Evolutionary conservation across 2,329 filamentous ascomycete species (phyloP), one percentile per base, ranked within the genome.

Genomic region (Phyllosticta capitalensis): DNA sequence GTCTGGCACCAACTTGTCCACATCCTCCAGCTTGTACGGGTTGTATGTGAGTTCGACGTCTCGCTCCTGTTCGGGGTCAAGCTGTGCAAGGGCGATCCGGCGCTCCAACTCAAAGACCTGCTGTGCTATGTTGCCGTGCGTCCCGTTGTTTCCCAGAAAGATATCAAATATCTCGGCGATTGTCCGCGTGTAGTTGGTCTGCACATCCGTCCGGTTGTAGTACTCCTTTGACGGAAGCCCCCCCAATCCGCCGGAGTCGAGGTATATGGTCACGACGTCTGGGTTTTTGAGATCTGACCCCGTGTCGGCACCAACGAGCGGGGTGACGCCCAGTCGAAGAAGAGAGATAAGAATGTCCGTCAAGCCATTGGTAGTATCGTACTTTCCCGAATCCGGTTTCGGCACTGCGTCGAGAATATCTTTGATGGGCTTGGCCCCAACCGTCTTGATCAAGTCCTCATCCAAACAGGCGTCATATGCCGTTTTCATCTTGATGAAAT

Each of bases 401-500:
- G 38, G 38, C 10, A 33, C 45, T 9, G 17, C n/a, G 12, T 56
- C 33, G n/a, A 56, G 48, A 19, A 88, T 70, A 4, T 79, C 69
- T 19, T 78, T 68, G 49, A 90, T 69, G 2, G 86, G 85, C 61
- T 76, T 69, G 5, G 80, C 73, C 1, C 85, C 86, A 10, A 77
- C 68, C 51, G 79, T 71, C 63, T 80, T 79, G 55, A 88, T 79
- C 9, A 74, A 71, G 7, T 79, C 75, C 67, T 86, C 81, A 65
- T 89, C 78, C 69, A 87, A 79, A 67, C 87, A 90, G 33, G 85
- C 81, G 62, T 82, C 73, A 65, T 89, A 90, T 0, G 79, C 81
- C 52, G 78, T 72, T 68, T 86, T 82, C 67, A 90, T 74, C 69
- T 86, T 86, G 62, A 81, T 72, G 66, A 89, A 89, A 67, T 88